Percentiles rank a stretch among this genome's conserved stretches.
phyloP scores from a whole-genome alignment of 306 rosid genomes.

The Lagenaria siceraria region DNA sequence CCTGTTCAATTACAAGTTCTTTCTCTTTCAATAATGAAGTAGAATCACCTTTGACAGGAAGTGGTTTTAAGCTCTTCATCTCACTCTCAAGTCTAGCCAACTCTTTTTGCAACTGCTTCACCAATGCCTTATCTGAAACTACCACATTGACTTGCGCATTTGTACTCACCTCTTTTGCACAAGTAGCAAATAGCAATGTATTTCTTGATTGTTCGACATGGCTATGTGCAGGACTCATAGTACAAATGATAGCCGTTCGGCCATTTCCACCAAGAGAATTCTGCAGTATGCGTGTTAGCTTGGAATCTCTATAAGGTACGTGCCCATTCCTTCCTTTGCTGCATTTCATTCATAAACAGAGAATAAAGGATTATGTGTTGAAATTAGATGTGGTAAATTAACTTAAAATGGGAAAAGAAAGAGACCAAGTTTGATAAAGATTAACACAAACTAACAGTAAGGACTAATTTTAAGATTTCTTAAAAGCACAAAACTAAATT shows the following conservation, averaged over 20 bases:
- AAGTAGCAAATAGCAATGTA: constrained; percentile 69
- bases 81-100: constrained; percentile 60
- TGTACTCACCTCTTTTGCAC: constrained; percentile 79
- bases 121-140: constrained; percentile 73
- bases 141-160: constrained; percentile 74
- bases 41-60: constrained; percentile 17
- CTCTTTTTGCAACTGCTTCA: constrained; percentile 62
- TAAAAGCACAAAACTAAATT: too few species aligned
- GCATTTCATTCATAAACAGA: constrained; percentile 13
- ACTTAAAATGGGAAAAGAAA: neutral
- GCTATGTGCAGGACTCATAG: constrained; percentile 71
- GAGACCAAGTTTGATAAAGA: too few species aligned
- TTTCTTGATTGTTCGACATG: constrained; percentile 85
- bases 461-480: too few species aligned
- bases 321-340: constrained; percentile 79
- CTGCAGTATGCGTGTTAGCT: constrained; percentile 83
- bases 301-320: constrained; percentile 82
- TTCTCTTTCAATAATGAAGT: constrained; percentile 51
- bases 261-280: constrained; percentile 91
- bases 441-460: too few species aligned
- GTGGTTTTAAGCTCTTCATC: constrained; percentile 36
- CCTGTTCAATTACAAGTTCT: constrained; percentile 71
- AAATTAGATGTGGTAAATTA: neutral
- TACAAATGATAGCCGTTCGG: constrained; percentile 88
- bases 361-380: neutral